phyloP scores from a whole-genome alignment of 176 grass and related monocot species.

The Cenchrus purpureus region DNA sequence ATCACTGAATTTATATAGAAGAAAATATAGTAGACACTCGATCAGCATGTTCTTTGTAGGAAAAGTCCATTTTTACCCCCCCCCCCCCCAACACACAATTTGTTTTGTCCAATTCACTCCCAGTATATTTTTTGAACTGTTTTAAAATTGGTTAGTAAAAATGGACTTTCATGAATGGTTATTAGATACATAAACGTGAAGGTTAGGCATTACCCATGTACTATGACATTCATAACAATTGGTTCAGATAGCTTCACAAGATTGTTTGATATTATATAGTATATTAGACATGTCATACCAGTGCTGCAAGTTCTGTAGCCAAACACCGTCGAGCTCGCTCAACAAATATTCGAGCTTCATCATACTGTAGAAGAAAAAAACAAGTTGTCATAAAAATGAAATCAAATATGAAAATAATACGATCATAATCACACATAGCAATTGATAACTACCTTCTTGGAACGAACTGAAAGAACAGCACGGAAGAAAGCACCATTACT shows the following conservation, averaged over 20 bases:
- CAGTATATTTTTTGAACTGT: background rate
- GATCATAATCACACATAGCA: conserved; percentile 18
- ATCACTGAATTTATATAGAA: conserved; percentile 9
- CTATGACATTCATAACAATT: background rate
- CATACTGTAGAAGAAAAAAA: conserved; percentile 68
- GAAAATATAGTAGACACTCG: conserved; percentile 15
- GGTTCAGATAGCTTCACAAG: background rate
- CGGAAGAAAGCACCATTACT: conserved; percentile 98
- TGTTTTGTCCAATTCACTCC: background rate
- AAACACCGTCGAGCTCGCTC: conserved; percentile 96
- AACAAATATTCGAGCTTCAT: conserved; percentile 77
- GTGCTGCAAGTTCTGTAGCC: conserved; percentile 93
- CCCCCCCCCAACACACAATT: background rate
- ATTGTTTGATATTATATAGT: background rate
- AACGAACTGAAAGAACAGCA: conserved; percentile 92
- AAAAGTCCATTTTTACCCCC: background rate
- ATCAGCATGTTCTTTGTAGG: background rate
- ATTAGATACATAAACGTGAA: background rate
- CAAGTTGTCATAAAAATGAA: conserved; percentile 7
- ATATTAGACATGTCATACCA: conserved; percentile 52
- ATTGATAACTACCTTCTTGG: conserved; percentile 60
- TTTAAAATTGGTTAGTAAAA: background rate
- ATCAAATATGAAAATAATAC: conserved; percentile 30
- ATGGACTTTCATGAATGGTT: background rate
- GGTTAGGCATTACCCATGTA: background rate